Percentiles rank a stretch among this genome's conserved stretches.
These are phyloP conservation scores for Talaromyces pinophilus DNA, from an alignment of 2,329 filamentous ascomycete species.

Conservation along the genomic window DNA sequence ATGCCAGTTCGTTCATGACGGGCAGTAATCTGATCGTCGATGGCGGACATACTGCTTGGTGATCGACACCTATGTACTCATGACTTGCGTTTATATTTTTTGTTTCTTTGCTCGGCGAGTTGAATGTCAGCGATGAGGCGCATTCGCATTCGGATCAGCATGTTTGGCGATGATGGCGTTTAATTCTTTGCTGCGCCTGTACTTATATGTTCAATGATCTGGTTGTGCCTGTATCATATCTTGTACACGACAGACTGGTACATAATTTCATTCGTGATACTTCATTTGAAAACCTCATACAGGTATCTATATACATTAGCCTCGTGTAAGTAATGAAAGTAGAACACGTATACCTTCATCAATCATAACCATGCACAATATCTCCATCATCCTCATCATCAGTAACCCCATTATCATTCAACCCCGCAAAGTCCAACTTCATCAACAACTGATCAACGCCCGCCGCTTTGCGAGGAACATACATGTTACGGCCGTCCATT, in stretches of 20 bases:
- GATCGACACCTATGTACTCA: neutral
- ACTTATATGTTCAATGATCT: neutral
- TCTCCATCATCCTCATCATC: conserved; percentile 1
- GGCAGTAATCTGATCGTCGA: conserved; percentile 69
- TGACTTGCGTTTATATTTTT: neutral
- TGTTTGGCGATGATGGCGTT: conserved; percentile 2
- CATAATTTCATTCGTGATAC: neutral
- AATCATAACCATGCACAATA: conserved; percentile 16
- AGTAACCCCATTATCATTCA: conserved; percentile 26
- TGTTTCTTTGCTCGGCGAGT: neutral
- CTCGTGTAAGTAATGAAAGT: neutral
- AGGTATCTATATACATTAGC: conserved; percentile 6
- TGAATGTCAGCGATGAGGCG: neutral
- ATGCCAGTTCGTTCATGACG: conserved; percentile 71
- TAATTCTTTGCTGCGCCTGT: neutral
- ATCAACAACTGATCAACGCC: conserved; percentile 84
- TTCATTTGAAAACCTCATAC: neutral
- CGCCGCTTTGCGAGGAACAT: conserved; percentile 70
- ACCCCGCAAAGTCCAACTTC: conserved; percentile 71
- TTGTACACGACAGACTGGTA: neutral
- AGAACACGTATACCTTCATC: neutral
- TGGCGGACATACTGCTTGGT: conserved; percentile 63
- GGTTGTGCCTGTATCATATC: neutral
- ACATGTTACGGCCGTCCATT: conserved; percentile 48
- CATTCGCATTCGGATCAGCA: neutral